phyloP scores from a whole-genome alignment of 148 eudicot species.

The Amaranthus cruentus region DNA sequence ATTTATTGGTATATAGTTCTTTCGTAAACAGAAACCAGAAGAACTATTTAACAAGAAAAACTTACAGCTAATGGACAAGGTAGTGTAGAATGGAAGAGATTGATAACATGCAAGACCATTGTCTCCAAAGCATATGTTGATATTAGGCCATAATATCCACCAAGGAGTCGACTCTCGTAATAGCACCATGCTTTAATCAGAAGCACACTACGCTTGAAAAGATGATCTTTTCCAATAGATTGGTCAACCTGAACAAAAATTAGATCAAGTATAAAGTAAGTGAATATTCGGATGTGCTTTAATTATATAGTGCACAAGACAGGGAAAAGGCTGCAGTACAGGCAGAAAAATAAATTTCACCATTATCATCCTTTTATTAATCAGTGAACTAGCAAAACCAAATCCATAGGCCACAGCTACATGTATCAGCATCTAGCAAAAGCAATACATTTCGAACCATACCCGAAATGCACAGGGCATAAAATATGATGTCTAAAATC shows the following conservation, averaged over 20 bases:
- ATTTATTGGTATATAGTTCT: no score
- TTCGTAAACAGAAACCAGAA: no score
- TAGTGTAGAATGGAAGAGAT: constrained; percentile 36
- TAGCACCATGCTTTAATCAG: constrained; percentile 63
- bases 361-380: not conserved
- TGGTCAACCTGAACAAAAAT: constrained; percentile 37
- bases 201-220: constrained; percentile 52
- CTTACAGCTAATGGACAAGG: constrained; percentile 43
- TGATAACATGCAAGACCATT: constrained; percentile 46
- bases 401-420: no score
- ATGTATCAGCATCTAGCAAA: not conserved
- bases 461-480: not conserved
- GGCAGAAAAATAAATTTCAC: not conserved
- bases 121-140: constrained; percentile 58
- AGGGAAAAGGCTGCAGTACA: no score
- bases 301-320: not conserved
- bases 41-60: constrained; percentile 2
- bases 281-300: not conserved
- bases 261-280: constrained; percentile 7
- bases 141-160: constrained; percentile 46
- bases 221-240: constrained; percentile 39
- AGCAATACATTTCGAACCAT: not conserved
- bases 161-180: constrained; percentile 55
- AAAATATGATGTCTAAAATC: not conserved
- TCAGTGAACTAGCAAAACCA: not conserved